A percentile compares a stretch with the other conserved stretches of the same genome.
These are phyloP conservation scores for Dendrobium officinale DNA, from an alignment of 106 monocot species.

Conservation along the genomic window DNA sequence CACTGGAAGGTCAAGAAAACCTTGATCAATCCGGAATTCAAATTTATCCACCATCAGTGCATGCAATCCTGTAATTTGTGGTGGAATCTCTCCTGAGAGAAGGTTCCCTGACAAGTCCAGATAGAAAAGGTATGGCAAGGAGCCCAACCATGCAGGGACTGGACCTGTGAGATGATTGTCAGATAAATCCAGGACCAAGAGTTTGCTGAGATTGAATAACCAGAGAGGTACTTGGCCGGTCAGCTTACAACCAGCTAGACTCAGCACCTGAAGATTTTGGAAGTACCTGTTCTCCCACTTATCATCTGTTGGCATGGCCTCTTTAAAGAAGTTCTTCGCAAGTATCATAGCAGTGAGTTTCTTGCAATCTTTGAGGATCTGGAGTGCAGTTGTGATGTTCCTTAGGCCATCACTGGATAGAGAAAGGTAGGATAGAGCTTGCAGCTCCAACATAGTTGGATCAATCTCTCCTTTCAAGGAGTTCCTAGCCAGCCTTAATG, in stretches of 20 bases:
- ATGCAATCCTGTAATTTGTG: background rate
- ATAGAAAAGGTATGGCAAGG: slow-evolving; percentile 4
- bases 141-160: slow-evolving; percentile 12
- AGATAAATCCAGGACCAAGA: slow-evolving; percentile 7
- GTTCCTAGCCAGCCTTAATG: background rate
- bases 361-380: slow-evolving; percentile 4
- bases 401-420: background rate
- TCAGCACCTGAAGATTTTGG: background rate
- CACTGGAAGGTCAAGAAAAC: slow-evolving; percentile 7
- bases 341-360: slow-evolving; percentile 9
- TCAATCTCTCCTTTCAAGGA: background rate
- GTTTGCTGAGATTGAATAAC: slow-evolving; percentile 10
- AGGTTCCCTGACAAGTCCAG: slow-evolving; percentile 5
- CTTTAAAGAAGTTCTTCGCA: slow-evolving; percentile 4
- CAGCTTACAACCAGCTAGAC: background rate
- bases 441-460: background rate
- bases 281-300: background rate
- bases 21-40: slow-evolving; percentile 3
- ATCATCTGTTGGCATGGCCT: background rate
- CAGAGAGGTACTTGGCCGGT: background rate
- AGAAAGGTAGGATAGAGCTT: slow-evolving; percentile 2
- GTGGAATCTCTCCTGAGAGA: slow-evolving; percentile 18
- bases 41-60: slow-evolving; percentile 3
- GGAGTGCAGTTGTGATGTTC: background rate
- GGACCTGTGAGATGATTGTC: slow-evolving; percentile 9